Base-by-base conservation (phyloP, 768 basidiomycete genomes). In the Dioszegia aurantiaca region DNA sequence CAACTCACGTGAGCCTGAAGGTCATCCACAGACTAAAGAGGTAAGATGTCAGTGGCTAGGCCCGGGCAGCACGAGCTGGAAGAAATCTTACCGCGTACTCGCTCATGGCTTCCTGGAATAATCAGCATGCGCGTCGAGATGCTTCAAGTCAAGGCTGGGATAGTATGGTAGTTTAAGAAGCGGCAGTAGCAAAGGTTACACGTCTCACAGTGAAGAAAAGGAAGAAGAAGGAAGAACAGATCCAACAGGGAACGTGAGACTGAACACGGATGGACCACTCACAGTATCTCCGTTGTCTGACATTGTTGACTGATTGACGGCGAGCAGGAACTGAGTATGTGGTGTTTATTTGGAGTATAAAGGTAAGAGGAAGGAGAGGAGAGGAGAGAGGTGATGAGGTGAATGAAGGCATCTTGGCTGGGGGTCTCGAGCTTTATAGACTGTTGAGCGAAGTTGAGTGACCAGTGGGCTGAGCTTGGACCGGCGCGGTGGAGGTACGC, bases 1-100 rank as follows among this genome's bases (percentile, higher is more conserved):
- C n/a, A 31, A 59, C 70, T 64, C 44, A 73, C 72, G 36, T 73
- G 72, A 16, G 62, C 39, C 56, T 73, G 72, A 21, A 73, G 60
- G 36, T 73, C 72, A 53, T 73, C 72, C 12, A 73, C 67, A 4
- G 72, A 68, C 72, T 73, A 11, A 21, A 37, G 27, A 12, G 21
- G 17, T 11, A 11, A 28, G 24, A 39, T 42, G 40, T 42, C 40
- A 42, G 40, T n/a, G 43, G 58, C 37, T 27, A 23, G 10, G 21
- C 26, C n/a, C 33, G 2, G 19, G 4, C 19, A 16, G 17, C 26
- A 17, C 4, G 6, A 23, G 46, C 8, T 9, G 33, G 31, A 27
- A 9, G 9, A 9, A 19, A 39, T 8, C 51, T 40, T 27, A 53
- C 51, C 26, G 51, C 51, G 23, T 53, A 53, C 17, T 53, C 51